Evolutionary conservation across 2,329 filamentous ascomycete genomes (phyloP).

Genomic region (Xylariaceae sp.): DNA sequence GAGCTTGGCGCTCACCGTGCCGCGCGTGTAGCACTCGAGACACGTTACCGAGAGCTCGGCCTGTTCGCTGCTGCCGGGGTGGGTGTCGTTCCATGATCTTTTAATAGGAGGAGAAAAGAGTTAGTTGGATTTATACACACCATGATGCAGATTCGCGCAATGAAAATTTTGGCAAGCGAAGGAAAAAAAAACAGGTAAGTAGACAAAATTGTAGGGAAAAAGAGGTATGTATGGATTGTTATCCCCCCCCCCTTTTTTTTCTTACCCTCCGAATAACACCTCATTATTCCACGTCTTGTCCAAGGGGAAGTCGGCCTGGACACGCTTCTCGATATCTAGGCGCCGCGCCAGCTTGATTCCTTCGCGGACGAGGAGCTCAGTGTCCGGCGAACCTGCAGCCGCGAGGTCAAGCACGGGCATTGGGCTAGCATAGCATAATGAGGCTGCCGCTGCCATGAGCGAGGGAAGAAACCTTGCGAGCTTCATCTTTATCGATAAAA

Average conservation of each 20-base stretch:
- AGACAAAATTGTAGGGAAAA: too few relatives aligned
- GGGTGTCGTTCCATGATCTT: slow-evolving; percentile 11
- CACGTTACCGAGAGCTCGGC: slow-evolving; percentile 21
- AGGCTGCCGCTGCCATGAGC: background rate
- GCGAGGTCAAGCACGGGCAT: slow-evolving; percentile 14
- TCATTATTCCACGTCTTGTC: slow-evolving; percentile 25
- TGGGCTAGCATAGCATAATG: slow-evolving; percentile 12
- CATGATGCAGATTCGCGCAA: background rate
- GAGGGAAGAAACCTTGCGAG: background rate
- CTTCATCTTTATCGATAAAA: slow-evolving; percentile 4
- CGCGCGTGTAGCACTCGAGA: slow-evolving; percentile 17
- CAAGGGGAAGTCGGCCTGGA: slow-evolving; percentile 20
- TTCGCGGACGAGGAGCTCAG: slow-evolving; percentile 21
- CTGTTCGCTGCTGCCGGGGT: background rate
- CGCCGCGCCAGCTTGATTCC: slow-evolving; percentile 24
- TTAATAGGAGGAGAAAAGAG: background rate
- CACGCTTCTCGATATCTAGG: slow-evolving; percentile 20
- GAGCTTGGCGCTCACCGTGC: slow-evolving; percentile 21
- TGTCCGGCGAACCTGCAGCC: slow-evolving; percentile 8
- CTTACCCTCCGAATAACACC: slow-evolving; percentile 27
- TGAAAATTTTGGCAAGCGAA: background rate
- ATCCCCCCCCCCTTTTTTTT: background rate
- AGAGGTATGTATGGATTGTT: background rate
- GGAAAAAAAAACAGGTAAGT: too few relatives aligned
- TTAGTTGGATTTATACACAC: too few relatives aligned